Percentiles rank a stretch among this genome's conserved stretches.
Conservation (phyloP, 108 stramenopile species). For the Cylindrotheca closterium region DNA sequence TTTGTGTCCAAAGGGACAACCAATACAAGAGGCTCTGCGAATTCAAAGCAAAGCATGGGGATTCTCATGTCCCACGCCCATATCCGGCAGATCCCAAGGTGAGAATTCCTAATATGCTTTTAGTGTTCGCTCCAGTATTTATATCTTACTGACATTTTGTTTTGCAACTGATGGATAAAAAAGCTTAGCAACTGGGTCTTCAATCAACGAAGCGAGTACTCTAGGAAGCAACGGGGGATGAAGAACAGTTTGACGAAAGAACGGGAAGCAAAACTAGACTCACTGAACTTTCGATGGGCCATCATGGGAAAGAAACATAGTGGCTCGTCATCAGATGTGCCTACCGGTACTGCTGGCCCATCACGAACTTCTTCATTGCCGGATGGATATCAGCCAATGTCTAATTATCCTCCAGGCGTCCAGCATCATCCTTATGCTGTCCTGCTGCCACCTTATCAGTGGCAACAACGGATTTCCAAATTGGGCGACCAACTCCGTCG, state of each 20-base stretch:
- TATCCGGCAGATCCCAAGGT: not conserved
- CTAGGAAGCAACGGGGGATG: not conserved
- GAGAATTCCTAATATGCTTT: not conserved
- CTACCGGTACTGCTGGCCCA: too few species aligned
- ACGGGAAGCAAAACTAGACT: constrained; percentile 2
- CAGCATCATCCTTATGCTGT: too few species aligned
- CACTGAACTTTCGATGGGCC: not conserved
- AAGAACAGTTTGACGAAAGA: constrained; percentile 5
- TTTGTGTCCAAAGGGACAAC: not conserved
- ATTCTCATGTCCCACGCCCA: not conserved
- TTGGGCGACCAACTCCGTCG: too few species aligned
- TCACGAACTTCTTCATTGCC: too few species aligned
- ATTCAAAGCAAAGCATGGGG: not conserved
- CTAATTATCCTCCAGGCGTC: too few species aligned
- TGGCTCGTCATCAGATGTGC: too few species aligned
- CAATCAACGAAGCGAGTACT: not conserved
- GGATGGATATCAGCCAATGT: too few species aligned
- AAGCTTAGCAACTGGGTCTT: not conserved
- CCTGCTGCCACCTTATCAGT: too few species aligned
- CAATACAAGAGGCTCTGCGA: not conserved
- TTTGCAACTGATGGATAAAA: too few species aligned
- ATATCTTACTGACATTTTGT: not conserved
- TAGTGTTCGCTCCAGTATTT: not conserved
- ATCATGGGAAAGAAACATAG: not conserved
- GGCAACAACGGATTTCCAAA: too few species aligned